Evolutionary conservation across 1,284 basidiomycete species (phyloP), one percentile per base, ranked within the genome.

Genomic region (Ceratobasidium sp.): DNA sequence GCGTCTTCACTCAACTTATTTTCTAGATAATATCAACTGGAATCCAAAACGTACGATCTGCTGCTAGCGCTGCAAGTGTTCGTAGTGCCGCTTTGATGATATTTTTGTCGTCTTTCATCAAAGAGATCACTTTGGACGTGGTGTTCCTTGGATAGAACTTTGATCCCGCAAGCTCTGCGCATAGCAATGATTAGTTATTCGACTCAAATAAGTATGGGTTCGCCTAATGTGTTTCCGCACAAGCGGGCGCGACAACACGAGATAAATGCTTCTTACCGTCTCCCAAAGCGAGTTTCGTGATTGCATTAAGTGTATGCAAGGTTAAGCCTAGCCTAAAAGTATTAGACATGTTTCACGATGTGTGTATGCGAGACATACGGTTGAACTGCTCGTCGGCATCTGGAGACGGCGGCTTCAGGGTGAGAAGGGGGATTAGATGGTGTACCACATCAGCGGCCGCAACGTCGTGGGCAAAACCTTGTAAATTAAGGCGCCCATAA

Each of bases 61-160:
- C 28, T 18, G 60, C 26, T 15, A 61, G 40, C 28, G 60, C 60
- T 40, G 60, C 40, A 9, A 61, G 33, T 33, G 60, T 18, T 18
- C 40, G 33, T 9, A 61, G 18, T 13, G 28, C 18, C 2, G 28
- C 40, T 61, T 61, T 61, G 26, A 40, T 39, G 40, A 61, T 39
- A 3, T 61, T 20, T 9, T 40, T 61, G 60, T 40, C 40, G 28
- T 40, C 60, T 15, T 61, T 61, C 60, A 61, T 61, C 60, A 61
- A 18, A 1, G 33, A 20, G 28, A 61, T 61, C 28, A 61, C 28
- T 61, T 61, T 61, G 3, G 28, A 40, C 1, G 33, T 40, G 2
- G 60, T 61, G 20, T 40, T 26, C 28, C 60, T 33, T 33, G 28
- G 28, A 18, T 61, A 39, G 39, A 61, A 61, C 28, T 61, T 40